A percentile compares a stretch with the other conserved stretches of the same genome.
phyloP scores from a whole-genome alignment of 106 monocot genomes.

The Allium cepa region DNA sequence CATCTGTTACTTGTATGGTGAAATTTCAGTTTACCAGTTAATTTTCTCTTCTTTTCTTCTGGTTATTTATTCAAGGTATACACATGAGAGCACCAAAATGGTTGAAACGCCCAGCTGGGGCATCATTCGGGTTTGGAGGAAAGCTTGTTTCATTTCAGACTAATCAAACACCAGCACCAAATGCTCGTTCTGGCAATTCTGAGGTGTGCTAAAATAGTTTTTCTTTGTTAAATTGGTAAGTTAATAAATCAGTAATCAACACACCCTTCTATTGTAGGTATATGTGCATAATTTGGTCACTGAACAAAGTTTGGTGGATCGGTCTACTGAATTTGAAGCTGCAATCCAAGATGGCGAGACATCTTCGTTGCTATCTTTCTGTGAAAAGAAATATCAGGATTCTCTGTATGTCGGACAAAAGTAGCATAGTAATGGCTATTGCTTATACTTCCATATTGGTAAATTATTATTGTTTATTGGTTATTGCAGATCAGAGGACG shows the following conservation, averaged over 20 bases:
- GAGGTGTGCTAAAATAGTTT: constrained; percentile 37
- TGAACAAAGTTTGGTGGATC: constrained; percentile 73
- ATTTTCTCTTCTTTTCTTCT: no score
- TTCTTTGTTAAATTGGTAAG: neutral
- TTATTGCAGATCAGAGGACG: constrained; percentile 63
- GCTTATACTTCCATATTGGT: no score
- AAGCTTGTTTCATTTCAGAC: constrained; percentile 79
- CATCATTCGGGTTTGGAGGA: constrained; percentile 95
- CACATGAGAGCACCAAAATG: constrained; percentile 89
- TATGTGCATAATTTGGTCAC: constrained; percentile 83
- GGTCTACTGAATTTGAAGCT: constrained; percentile 90
- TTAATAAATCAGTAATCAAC: constrained; percentile 7
- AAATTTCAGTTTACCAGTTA: no score
- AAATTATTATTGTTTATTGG: neutral
- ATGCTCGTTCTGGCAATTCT: constrained; percentile 37
- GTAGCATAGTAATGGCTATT: no score
- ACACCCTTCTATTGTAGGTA: constrained; percentile 40
- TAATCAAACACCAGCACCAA: constrained; percentile 15
- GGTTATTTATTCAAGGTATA: neutral
- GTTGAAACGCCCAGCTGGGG: constrained; percentile 83
- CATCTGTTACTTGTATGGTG: no score
- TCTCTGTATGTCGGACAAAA: constrained; percentile 46
- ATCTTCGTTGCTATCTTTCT: constrained; percentile 61
- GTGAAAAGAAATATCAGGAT: constrained; percentile 73
- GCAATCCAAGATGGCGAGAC: constrained; percentile 68